Conservation (phyloP, 148 eudicot genomes). For the Heliosperma pusillum region DNA sequence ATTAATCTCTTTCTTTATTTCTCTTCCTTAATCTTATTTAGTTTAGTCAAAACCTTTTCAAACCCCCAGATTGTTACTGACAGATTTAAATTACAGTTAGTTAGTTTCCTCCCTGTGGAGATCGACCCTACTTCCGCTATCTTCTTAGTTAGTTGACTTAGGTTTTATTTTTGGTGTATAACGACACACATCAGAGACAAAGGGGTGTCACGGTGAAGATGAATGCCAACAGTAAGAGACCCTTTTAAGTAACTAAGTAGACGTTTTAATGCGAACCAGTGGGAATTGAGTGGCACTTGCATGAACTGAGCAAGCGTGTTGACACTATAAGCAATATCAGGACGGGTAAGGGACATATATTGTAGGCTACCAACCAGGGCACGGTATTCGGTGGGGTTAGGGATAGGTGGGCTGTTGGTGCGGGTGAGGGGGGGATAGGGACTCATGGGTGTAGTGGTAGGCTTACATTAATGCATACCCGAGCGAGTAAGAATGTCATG, state of each 20-base stretch:
- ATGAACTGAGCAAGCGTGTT: conserved; percentile 9
- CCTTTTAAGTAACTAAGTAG: neutral
- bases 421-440: neutral
- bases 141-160: too few relatives aligned
- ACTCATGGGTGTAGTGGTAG: neutral
- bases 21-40: too few relatives aligned
- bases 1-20: too few relatives aligned
- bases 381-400: neutral
- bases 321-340: neutral
- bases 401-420: neutral
- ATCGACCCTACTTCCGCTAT: too few relatives aligned
- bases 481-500: neutral
- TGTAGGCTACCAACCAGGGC: neutral
- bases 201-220: neutral
- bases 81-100: too few relatives aligned
- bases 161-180: too few relatives aligned
- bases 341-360: conserved; percentile 1
- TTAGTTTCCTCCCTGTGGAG: too few relatives aligned
- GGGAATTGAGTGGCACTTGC: neutral
- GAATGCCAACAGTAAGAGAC: neutral
- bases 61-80: too few relatives aligned
- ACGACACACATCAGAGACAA: too few relatives aligned
- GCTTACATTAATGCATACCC: neutral
- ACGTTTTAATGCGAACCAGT: neutral
- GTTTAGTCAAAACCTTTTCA: too few relatives aligned